These are phyloP conservation scores for Suhomyces tanzawaensis DNA, from an alignment of 805 yeast species.

Conservation along the genomic window DNA sequence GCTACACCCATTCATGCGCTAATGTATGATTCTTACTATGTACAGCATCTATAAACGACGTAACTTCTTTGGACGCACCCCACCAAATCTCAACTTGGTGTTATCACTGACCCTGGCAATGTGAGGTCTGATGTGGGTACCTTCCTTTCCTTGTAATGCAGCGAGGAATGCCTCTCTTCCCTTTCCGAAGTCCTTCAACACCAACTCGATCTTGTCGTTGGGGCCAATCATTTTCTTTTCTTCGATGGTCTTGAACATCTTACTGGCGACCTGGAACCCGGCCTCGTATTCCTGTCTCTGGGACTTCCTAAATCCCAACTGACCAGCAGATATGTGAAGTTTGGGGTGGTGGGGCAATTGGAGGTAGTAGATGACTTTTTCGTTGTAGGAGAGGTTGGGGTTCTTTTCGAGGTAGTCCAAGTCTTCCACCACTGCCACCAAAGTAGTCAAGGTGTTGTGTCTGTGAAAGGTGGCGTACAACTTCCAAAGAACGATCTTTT, in stretches of 20 bases:
- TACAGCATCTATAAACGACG: constrained; percentile 58
- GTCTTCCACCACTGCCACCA: constrained; percentile 70
- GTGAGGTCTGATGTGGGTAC: constrained; percentile 60
- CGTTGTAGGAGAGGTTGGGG: constrained; percentile 55
- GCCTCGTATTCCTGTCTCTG: constrained; percentile 94
- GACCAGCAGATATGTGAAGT: constrained; percentile 73
- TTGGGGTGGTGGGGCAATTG: constrained; percentile 76
- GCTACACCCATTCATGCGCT: no score
- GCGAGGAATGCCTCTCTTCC: constrained; percentile 85
- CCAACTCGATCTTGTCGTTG: constrained; percentile 65
- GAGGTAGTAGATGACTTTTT: constrained; percentile 73
- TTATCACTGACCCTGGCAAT: constrained; percentile 72
- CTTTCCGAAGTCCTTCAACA: constrained; percentile 79
- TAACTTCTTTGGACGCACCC: constrained; percentile 77
- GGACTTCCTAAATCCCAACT: constrained; percentile 83
- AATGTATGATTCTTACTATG: no score
- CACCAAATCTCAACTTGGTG: constrained; percentile 88
- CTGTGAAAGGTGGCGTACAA: constrained; percentile 74
- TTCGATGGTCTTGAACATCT: constrained; percentile 68
- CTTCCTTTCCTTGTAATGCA: constrained; percentile 89
- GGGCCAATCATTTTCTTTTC: constrained; percentile 54
- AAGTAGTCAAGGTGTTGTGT: constrained; percentile 80
- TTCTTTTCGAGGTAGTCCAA: constrained; percentile 55
- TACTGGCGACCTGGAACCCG: constrained; percentile 76
- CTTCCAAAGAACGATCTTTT: constrained; percentile 58